Percentiles rank a stretch among this genome's conserved stretches.
Evolutionary conservation across 257 asterid genomes (phyloP).

Genomic region (Solanum sparsipilum): DNA sequence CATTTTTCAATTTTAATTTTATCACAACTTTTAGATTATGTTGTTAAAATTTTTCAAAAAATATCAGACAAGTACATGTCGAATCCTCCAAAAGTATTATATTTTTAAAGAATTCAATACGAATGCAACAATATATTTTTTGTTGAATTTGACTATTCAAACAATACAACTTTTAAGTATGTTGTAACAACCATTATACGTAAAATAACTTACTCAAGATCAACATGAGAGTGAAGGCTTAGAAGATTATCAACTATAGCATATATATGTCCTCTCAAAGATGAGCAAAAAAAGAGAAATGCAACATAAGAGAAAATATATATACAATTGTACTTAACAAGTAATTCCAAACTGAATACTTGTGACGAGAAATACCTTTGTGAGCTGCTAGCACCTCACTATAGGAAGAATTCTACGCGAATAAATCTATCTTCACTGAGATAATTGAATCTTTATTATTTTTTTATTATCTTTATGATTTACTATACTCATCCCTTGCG

Average conservation of each 20-base stretch:
- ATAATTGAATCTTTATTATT: too few species aligned
- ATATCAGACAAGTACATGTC: too few species aligned
- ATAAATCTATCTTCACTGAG: not conserved
- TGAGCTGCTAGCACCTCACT: not conserved
- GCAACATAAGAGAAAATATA: not conserved
- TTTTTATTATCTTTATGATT: not conserved
- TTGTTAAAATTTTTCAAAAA: too few species aligned
- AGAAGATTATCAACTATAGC: not conserved
- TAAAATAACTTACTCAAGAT: not conserved
- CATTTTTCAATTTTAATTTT: too few species aligned
- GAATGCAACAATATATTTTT: not conserved
- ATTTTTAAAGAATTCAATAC: not conserved
- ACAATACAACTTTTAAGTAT: not conserved
- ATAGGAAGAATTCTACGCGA: not conserved
- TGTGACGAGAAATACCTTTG: not conserved
- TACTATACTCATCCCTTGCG: not conserved
- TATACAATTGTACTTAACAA: not conserved
- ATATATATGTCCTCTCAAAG: not conserved
- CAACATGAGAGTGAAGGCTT: not conserved
- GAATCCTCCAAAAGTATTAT: not conserved
- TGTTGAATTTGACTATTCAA: not conserved
- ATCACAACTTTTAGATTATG: not conserved
- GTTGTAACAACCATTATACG: not conserved
- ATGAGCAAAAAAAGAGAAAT: not conserved
- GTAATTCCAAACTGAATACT: not conserved